Base-by-base conservation (phyloP, 2,329 filamentous ascomycete species). In the Calonectria montana region DNA sequence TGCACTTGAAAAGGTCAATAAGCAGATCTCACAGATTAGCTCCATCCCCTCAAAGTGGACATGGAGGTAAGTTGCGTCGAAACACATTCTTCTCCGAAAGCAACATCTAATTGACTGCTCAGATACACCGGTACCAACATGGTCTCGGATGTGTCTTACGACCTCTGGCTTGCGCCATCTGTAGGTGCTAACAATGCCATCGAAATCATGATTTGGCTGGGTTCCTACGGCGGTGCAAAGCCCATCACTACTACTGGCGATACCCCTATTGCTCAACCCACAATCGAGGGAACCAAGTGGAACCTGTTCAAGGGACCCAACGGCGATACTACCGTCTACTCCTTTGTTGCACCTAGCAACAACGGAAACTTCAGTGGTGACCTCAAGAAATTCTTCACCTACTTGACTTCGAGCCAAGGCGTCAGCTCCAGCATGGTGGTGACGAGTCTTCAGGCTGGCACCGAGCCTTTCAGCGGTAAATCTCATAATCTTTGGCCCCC, bases 181-280 rank as follows among this genome's bases (percentile, higher is more conserved):
- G 83, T 84, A 25, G 82, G 86, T 4, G 80, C 80, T 47, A 78
- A 68, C 23, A 75, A 86, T 23, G 83, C 89, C 76, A 91, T 90
- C 80, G 90, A 92, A 81, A 86, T 92, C 80, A 92, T 92, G 90
- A 85, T 92, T 76, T 92, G 90, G 90, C 83, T 91, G 61, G 87
- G 84, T 2, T 86, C 88, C 2, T 82, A 89, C 59, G 90, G 90
- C 48, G 89, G 88, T 67, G 89, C 89, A 1, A 87, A 87, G 4
- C 89, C 90, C 48, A 91, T 91, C 35, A 67, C 72, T 2, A 39
- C 50, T 5, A 67, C 66, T 3, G 23, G 23, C 39, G 29, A 23
- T 29, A 72, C 63, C 16, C 72, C 72, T 2, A 29, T 74, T 70
- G 72, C 69, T 3, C 90, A 87, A 1, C 83, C 87, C 7, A 89